phyloP scores from a whole-genome alignment of 2,329 filamentous ascomycete species.

The Pseudohalonectria lignicola region DNA sequence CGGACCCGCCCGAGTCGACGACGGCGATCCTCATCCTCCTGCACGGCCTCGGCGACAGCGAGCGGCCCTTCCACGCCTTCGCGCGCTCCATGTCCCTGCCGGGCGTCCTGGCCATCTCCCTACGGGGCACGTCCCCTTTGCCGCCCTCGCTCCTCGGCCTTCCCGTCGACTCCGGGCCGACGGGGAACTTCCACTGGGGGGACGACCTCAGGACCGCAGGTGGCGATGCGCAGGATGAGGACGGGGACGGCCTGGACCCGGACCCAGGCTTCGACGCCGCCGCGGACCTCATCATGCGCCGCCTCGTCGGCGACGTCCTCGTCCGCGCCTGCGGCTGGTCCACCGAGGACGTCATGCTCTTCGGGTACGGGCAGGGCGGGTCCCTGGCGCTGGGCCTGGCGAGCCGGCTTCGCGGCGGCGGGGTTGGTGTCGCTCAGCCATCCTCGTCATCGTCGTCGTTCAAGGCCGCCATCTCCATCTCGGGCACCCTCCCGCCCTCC shows the following conservation, averaged over 20 bases:
- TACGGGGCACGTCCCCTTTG: slow-evolving; percentile 60
- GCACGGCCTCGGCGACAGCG: slow-evolving; percentile 73
- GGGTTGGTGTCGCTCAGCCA: not conserved
- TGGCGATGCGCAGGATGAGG: slow-evolving; percentile 3
- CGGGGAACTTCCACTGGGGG: slow-evolving; percentile 47
- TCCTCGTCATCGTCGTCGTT: slow-evolving; percentile 11
- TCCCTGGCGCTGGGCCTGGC: slow-evolving; percentile 48
- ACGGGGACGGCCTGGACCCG: slow-evolving; percentile 41
- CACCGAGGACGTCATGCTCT: slow-evolving; percentile 46
- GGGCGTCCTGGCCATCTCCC: slow-evolving; percentile 63
- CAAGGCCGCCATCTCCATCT: slow-evolving; percentile 40
- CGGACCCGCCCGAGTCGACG: slow-evolving; percentile 45
- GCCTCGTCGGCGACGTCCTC: slow-evolving; percentile 39
- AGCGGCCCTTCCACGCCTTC: slow-evolving; percentile 57
- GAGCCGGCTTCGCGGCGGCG: slow-evolving; percentile 24
- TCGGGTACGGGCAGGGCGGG: slow-evolving; percentile 59
- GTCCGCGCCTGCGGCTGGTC: slow-evolving; percentile 48
- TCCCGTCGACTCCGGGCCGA: slow-evolving; percentile 10
- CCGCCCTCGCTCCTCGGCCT: slow-evolving; percentile 54
- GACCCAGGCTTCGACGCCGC: slow-evolving; percentile 51
- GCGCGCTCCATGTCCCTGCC: slow-evolving; percentile 60
- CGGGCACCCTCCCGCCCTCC: slow-evolving; percentile 40
- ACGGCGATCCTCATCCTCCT: slow-evolving; percentile 72
- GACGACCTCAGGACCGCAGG: slow-evolving; percentile 49
- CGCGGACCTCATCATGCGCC: slow-evolving; percentile 30